Evolutionary conservation across 805 yeast genomes (phyloP).

Genomic region (Pichia nakasei): DNA sequence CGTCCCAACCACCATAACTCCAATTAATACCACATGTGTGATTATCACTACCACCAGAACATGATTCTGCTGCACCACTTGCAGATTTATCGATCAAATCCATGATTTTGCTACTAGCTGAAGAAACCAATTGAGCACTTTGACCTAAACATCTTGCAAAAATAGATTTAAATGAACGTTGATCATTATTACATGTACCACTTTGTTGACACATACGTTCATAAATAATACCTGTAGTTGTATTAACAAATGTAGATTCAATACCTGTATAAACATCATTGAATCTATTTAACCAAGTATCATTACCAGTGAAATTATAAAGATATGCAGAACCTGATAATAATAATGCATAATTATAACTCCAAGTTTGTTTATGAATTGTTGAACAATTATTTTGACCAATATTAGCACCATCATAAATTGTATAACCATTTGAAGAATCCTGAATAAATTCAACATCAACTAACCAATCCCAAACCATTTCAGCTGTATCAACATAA

Average conservation of each 20-base stretch:
- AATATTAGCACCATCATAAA: constrained; percentile 54
- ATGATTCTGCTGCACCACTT: constrained; percentile 64
- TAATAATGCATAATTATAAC: constrained; percentile 62
- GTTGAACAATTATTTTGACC: constrained; percentile 36
- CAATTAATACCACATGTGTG: constrained; percentile 80
- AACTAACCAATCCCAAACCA: constrained; percentile 60
- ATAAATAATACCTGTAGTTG: constrained; percentile 37
- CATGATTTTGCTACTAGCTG: constrained; percentile 33
- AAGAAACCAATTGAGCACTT: constrained; percentile 48
- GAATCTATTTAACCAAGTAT: constrained; percentile 34
- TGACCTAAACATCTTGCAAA: constrained; percentile 55
- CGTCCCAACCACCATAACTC: constrained; percentile 55
- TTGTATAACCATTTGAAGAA: constrained; percentile 27
- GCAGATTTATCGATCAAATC: constrained; percentile 35
- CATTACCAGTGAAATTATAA: constrained; percentile 49
- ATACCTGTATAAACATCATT: constrained; percentile 31
- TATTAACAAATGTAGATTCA: constrained; percentile 35
- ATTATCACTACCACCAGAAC: constrained; percentile 80
- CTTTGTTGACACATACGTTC: constrained; percentile 53
- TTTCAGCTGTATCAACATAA: constrained; percentile 65
- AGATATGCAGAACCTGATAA: constrained; percentile 63
- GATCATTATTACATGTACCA: constrained; percentile 59
- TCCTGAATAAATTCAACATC: constrained; percentile 17
- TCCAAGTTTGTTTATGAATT: constrained; percentile 49
- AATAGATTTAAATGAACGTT: constrained; percentile 65